Evolutionary conservation across 176 grass and related monocot genomes (phyloP).

Genomic region (Pontederia paniculata): DNA sequence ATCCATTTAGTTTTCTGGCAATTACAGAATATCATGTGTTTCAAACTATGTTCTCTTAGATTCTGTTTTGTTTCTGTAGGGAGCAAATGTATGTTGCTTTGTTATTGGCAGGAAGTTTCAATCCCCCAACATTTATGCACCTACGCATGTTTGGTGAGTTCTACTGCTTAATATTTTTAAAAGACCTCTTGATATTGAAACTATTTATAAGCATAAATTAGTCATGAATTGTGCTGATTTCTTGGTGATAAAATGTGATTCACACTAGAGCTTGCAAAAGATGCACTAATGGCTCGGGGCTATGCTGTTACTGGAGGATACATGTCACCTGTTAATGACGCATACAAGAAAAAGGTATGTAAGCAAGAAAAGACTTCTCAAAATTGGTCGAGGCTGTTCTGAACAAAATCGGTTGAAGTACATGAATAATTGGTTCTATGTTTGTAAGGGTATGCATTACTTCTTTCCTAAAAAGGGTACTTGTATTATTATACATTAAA

Average conservation of each 20-base stretch:
- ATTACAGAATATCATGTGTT: no score
- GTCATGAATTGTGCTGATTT: background rate
- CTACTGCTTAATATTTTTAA: no score
- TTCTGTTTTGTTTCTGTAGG: background rate
- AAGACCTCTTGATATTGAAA: background rate
- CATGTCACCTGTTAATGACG: conserved; percentile 87
- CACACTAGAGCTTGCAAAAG: conserved; percentile 60
- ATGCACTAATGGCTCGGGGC: conserved; percentile 48
- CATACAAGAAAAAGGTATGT: conserved; percentile 75
- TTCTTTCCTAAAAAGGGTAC: no score
- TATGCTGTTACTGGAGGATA: conserved; percentile 53
- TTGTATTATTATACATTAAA: no score
- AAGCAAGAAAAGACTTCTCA: no score
- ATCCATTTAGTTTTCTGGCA: no score
- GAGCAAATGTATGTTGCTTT: conserved; percentile 28
- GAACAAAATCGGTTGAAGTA: no score
- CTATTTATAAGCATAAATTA: background rate
- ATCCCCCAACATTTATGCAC: conserved; percentile 92
- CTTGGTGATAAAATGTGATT: background rate
- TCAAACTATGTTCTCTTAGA: no score
- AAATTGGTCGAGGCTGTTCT: no score
- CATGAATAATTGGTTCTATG: no score
- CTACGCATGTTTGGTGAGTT: conserved; percentile 70
- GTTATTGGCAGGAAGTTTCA: conserved; percentile 76
- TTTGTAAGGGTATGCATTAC: no score